Evolutionary conservation across 2,329 filamentous ascomycete species (phyloP).

Genomic region (Cercospora zeae-maydis): DNA sequence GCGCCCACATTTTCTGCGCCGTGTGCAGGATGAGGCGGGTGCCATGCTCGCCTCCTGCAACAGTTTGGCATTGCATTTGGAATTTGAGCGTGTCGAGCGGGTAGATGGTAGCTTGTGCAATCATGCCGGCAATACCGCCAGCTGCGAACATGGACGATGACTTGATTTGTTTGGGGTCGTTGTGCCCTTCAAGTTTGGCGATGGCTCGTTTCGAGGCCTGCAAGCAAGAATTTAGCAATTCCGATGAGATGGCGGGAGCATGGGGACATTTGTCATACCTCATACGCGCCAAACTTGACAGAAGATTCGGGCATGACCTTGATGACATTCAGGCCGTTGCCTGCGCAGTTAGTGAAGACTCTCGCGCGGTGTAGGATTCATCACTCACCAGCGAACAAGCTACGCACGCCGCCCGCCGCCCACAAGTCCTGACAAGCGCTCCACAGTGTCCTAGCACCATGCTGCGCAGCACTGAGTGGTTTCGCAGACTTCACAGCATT

Average conservation of each 20-base stretch:
- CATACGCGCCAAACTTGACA: constrained; percentile 96
- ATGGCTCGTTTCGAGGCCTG: constrained; percentile 82
- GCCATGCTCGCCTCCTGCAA: constrained; percentile 77
- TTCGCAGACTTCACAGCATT: constrained; percentile 68
- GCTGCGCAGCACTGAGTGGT: constrained; percentile 60
- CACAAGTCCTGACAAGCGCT: constrained; percentile 76
- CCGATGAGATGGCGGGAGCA: not conserved
- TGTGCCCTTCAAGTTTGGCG: constrained; percentile 81
- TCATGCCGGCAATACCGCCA: constrained; percentile 87
- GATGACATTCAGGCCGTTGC: constrained; percentile 91
- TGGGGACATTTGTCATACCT: constrained; percentile 50
- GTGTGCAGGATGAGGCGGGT: constrained; percentile 79
- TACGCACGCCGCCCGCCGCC: constrained; percentile 78
- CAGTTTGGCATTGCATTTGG: constrained; percentile 91
- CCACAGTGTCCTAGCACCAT: constrained; percentile 65
- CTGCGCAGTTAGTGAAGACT: constrained; percentile 45
- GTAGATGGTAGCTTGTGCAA: constrained; percentile 94
- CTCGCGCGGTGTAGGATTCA: not conserved
- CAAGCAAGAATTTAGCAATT: constrained; percentile 5
- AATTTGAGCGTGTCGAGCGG: constrained; percentile 81
- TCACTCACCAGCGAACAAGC: constrained; percentile 78
- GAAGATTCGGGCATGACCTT: constrained; percentile 99
- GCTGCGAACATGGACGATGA: constrained; percentile 85
- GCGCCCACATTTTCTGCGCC: constrained; percentile 78
- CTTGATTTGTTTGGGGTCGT: constrained; percentile 73